Conservation (phyloP, 139 green algal species). For the Astrephomene gubernaculifera region DNA sequence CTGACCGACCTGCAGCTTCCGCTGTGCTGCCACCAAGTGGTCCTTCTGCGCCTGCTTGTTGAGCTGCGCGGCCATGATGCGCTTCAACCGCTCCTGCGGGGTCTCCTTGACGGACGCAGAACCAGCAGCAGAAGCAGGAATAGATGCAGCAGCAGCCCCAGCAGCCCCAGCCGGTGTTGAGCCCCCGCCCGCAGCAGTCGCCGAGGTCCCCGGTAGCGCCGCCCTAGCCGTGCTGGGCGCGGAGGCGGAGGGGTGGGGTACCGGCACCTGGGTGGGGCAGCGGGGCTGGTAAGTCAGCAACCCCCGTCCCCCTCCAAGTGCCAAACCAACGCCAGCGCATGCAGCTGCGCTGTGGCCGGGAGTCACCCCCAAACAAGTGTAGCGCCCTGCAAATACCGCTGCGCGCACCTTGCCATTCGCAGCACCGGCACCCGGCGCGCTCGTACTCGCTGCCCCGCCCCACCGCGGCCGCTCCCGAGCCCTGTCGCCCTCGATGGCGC, state of each 20-base stretch:
- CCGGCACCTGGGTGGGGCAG: too few species aligned
- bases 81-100: slow-evolving; percentile 82
- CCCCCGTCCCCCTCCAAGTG: too few species aligned
- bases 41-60: slow-evolving; percentile 83
- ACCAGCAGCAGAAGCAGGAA: not conserved
- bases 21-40: slow-evolving; percentile 60
- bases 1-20: slow-evolving; percentile 69
- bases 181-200: not conserved
- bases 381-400: too few species aligned
- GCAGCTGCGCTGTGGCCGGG: too few species aligned
- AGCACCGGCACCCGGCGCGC: slow-evolving; percentile 20
- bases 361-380: too few species aligned
- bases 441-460: not conserved
- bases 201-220: not conserved
- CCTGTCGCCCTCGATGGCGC: not conserved
- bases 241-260: too few species aligned
- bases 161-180: not conserved
- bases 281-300: too few species aligned
- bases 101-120: slow-evolving; percentile 68
- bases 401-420: not conserved
- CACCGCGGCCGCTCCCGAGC: slow-evolving; percentile 16
- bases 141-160: not conserved
- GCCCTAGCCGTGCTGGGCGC: too few species aligned
- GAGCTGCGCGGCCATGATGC: slow-evolving; percentile 84
- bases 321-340: too few species aligned